These are phyloP conservation scores for Mortierella alpina DNA, from an alignment of 192 early-diverging fungal genomes.

Conservation along the genomic window DNA sequence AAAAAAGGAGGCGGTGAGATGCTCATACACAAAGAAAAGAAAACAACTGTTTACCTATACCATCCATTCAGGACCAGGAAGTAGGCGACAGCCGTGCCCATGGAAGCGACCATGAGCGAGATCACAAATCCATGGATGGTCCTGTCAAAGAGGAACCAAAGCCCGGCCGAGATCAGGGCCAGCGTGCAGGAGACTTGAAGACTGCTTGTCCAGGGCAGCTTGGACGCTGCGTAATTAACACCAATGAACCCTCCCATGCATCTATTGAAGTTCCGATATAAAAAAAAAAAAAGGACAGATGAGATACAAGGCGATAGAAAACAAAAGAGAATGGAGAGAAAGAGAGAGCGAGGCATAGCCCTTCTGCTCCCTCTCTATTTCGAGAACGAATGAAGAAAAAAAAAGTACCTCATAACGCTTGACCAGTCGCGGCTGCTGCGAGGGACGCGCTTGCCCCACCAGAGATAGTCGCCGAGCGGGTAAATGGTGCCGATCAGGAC, in stretches of 20 bases:
- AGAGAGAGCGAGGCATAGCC: not conserved
- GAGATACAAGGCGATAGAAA: not conserved
- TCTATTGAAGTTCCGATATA: conserved; percentile 10
- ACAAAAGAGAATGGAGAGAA: not conserved
- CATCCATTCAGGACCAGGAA: conserved; percentile 67
- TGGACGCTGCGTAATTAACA: conserved; percentile 74
- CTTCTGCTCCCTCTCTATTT: not conserved
- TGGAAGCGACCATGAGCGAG: conserved; percentile 59
- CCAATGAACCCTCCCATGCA: conserved; percentile 66
- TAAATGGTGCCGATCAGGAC: conserved; percentile 69
- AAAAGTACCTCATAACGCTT: conserved; percentile 62
- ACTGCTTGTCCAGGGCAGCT: conserved; percentile 69
- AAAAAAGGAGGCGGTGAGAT: not conserved
- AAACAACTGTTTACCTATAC: conserved; percentile 64
- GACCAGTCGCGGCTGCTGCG: conserved; percentile 62
- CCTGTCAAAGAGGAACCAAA: conserved; percentile 82
- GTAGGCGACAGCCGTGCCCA: conserved; percentile 71
- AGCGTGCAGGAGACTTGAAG: conserved; percentile 70
- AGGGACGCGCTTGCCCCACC: conserved; percentile 53
- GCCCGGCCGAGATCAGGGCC: conserved; percentile 65
- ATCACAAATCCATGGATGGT: conserved; percentile 74
- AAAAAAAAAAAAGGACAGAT: not conserved
- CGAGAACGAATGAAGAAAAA: not conserved
- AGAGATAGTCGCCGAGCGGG: conserved; percentile 65
- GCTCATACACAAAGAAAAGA: not conserved